Evolutionary conservation across 108 stramenopile species (phyloP).

Genomic region (Nannochloropsis oceanica): DNA sequence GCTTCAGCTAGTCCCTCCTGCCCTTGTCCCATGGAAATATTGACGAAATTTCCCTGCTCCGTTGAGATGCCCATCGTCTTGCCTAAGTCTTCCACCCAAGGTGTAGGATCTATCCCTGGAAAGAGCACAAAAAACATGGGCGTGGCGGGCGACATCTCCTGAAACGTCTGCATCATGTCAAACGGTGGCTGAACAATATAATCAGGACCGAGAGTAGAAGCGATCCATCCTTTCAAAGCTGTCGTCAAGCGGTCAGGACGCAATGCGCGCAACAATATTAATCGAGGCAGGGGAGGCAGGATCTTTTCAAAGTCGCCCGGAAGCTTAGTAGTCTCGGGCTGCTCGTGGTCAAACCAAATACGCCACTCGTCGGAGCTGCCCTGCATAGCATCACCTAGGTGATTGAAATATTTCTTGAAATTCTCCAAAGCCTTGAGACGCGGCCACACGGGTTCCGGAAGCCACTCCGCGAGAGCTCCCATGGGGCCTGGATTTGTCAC

Average conservation of each 20-base stretch:
- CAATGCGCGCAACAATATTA: slow-evolving; percentile 54
- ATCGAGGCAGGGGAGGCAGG: slow-evolving; percentile 39
- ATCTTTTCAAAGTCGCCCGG: slow-evolving; percentile 52
- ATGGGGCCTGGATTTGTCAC: slow-evolving; percentile 52
- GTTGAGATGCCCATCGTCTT: slow-evolving; percentile 38
- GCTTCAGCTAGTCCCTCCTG: slow-evolving; percentile 55
- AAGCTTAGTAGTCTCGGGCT: slow-evolving; percentile 47
- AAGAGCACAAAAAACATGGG: slow-evolving; percentile 65
- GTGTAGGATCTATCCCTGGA: slow-evolving; percentile 62
- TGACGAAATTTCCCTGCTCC: slow-evolving; percentile 51
- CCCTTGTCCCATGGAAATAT: slow-evolving; percentile 68
- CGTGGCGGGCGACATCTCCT: slow-evolving; percentile 44
- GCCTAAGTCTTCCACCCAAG: slow-evolving; percentile 56
- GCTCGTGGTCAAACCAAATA: slow-evolving; percentile 52
- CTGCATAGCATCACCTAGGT: slow-evolving; percentile 56
- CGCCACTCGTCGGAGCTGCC: slow-evolving; percentile 57
- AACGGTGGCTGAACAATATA: slow-evolving; percentile 53
- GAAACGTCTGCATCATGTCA: slow-evolving; percentile 47
- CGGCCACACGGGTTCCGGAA: slow-evolving; percentile 55
- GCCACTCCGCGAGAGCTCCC: slow-evolving; percentile 59
- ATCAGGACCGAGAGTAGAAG: slow-evolving; percentile 31
- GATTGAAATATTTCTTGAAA: slow-evolving; percentile 40
- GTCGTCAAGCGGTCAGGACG: slow-evolving; percentile 55
- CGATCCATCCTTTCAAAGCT: slow-evolving; percentile 43
- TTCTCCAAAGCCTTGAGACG: slow-evolving; percentile 53